phyloP scores from a whole-genome alignment of 192 early-diverging fungal species.

The Bifiguratus adelaidae region DNA sequence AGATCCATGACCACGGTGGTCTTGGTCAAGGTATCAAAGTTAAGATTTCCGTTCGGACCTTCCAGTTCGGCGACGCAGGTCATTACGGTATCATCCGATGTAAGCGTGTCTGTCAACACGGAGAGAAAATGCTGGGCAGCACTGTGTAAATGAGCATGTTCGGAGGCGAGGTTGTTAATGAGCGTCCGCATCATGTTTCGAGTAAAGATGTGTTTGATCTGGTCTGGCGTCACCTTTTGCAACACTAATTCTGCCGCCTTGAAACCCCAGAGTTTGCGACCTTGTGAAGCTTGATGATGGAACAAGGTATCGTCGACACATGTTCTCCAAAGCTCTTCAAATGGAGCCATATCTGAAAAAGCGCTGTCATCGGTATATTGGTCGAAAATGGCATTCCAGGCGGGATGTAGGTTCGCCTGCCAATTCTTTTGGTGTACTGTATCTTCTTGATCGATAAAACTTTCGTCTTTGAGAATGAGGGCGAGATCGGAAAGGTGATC shows the following conservation, averaged over 20 bases:
- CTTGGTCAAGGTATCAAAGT: slow-evolving; percentile 57
- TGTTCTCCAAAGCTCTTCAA: slow-evolving; percentile 71
- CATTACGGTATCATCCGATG: too few relatives aligned
- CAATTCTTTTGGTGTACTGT: slow-evolving; percentile 37
- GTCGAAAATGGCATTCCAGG: slow-evolving; percentile 64
- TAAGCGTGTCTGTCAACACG: too few relatives aligned
- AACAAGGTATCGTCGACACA: slow-evolving; percentile 75
- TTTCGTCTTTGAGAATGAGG: slow-evolving; percentile 18
- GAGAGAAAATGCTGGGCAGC: slow-evolving; percentile 63
- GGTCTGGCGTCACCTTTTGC: slow-evolving; percentile 32
- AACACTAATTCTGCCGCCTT: slow-evolving; percentile 68
- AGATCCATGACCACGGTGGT: slow-evolving; percentile 76
- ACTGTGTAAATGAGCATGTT: slow-evolving; percentile 70
- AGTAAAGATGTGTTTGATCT: slow-evolving; percentile 66
- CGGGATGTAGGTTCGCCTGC: slow-evolving; percentile 73
- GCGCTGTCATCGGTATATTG: slow-evolving; percentile 30
- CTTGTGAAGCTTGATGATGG: slow-evolving; percentile 56
- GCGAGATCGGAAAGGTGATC: too few relatives aligned
- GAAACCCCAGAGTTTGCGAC: slow-evolving; percentile 87
- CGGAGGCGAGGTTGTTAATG: slow-evolving; percentile 74
- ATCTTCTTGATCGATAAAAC: slow-evolving; percentile 23
- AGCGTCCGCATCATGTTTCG: slow-evolving; percentile 77
- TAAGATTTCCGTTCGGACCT: slow-evolving; percentile 58
- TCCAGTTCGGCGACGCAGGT: slow-evolving; percentile 73
- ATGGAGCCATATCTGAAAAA: slow-evolving; percentile 27